Evolutionary conservation across 2,329 filamentous ascomycete species (phyloP).

Genomic region (Cladosporium sphaerospermum): DNA sequence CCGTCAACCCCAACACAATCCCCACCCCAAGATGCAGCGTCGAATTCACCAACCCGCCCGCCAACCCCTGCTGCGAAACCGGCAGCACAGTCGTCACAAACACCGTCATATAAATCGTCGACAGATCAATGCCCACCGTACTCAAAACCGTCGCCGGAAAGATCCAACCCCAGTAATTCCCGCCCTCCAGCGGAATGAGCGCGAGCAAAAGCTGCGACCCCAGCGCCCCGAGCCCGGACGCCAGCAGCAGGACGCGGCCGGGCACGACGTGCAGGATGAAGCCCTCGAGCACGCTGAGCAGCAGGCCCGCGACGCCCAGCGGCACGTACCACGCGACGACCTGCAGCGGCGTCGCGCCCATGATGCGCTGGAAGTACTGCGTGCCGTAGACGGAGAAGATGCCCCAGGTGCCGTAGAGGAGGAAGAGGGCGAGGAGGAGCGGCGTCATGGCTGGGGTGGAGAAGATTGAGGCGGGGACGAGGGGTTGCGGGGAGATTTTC

Average conservation of each 20-base stretch:
- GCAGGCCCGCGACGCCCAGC: conserved; percentile 59
- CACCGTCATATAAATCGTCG: conserved; percentile 66
- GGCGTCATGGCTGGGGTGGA: conserved; percentile 60
- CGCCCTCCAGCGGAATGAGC: conserved; percentile 47
- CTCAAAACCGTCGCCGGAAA: conserved; percentile 63
- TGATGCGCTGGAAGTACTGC: conserved; percentile 58
- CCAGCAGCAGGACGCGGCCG: conserved; percentile 56
- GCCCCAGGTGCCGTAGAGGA: conserved; percentile 61
- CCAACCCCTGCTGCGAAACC: conserved; percentile 59
- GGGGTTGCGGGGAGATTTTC: conserved; percentile 58
- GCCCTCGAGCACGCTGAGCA: conserved; percentile 57
- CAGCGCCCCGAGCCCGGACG: conserved; percentile 55
- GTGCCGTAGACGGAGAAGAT: conserved; percentile 64
- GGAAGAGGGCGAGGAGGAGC: conserved; percentile 53
- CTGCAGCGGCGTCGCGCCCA: conserved; percentile 52
- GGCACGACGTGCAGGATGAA: conserved; percentile 59
- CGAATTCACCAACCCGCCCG: conserved; percentile 64
- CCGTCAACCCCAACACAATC: conserved; percentile 62
- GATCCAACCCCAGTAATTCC: conserved; percentile 63
- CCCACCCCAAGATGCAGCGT: conserved; percentile 65
- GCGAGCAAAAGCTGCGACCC: conserved; percentile 56
- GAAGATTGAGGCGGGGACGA: conserved; percentile 65
- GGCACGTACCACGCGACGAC: conserved; percentile 63
- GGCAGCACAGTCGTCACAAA: conserved; percentile 67
- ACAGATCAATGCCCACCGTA: conserved; percentile 67